Evolutionary conservation across 2,329 filamentous ascomycete species (phyloP), one percentile per base, ranked within the genome.

Genomic region (Claviceps capensis): DNA sequence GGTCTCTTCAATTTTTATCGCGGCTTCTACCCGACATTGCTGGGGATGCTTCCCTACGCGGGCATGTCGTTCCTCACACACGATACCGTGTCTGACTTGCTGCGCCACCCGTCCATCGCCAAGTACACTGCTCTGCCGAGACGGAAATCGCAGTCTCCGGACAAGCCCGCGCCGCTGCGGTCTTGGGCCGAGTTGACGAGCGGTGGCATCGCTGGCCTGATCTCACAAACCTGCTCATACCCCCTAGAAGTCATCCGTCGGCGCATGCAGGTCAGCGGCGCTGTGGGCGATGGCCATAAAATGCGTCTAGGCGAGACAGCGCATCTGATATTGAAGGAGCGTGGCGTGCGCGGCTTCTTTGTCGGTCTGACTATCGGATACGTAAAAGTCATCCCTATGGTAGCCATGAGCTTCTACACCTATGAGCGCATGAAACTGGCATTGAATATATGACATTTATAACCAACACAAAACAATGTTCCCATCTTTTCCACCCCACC

Each of bases 11-110:
- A 98, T 67, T 98, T 98, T 67, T 98, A 96, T 69, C 82, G 93
- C 48, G 93, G 93, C 48, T 98, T 98, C 67, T 81, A 82, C 0
- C 87, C 91, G 0, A 97, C 93, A 0, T 69, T 98, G 5, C 75
- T 94, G 54, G 93, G 93, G 60, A 98, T 98, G 91, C 73, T 98
- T 1, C 93, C 93, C 0, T 98, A 98, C 63, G 93, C 93, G 1
- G 93, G 93, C 60, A 84, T 94, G 62, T 95, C 89, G 1, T 98
- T 98, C 70, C 77, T 98, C 42, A 95, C 88, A 0, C 93, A 98
- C 70, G 93, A 98, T 67, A 88, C 87, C 4, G 81, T 85, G 42
- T 87, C 88, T 55, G 93, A 98, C 66, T 62, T 93, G 47, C 77
- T 98, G 60, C 87, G 90, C 17, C 76, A 78, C 52, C 82, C 83